Conservation (phyloP, 73 alveolate genomes). For the Stentor roeselii region DNA sequence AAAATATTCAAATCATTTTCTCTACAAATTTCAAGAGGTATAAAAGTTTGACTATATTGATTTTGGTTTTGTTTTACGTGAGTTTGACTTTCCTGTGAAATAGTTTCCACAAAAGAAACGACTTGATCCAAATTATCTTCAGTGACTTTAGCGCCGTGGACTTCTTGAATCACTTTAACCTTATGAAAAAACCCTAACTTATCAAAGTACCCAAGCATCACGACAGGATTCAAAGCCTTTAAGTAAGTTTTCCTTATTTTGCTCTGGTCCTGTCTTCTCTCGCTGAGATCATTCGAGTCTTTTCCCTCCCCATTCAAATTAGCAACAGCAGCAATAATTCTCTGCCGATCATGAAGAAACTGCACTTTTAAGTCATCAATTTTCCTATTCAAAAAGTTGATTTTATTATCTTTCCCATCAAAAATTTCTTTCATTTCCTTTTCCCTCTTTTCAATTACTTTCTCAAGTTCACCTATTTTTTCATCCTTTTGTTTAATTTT, state of each 20-base stretch:
- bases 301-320: neutral
- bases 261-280: neutral
- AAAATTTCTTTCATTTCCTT: neutral
- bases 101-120: neutral
- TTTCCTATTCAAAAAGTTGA: neutral
- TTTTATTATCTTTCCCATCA: neutral
- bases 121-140: neutral
- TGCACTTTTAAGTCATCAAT: neutral
- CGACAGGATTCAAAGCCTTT: neutral
- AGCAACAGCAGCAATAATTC: neutral
- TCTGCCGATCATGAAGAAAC: neutral
- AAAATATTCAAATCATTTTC: too few species aligned
- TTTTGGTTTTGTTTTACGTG: too few species aligned
- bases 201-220: neutral
- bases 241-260: neutral
- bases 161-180: neutral
- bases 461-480: too few species aligned
- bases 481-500: neutral
- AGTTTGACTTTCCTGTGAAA: neutral
- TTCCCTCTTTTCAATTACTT: neutral
- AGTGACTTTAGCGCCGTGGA: neutral
- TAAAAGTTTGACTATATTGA: too few species aligned
- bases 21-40: too few species aligned
- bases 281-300: neutral
- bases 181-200: neutral